These are phyloP conservation scores for Xylaria nigripes DNA, from an alignment of 495 filamentous ascomycete genomes.

Conservation along the genomic window DNA sequence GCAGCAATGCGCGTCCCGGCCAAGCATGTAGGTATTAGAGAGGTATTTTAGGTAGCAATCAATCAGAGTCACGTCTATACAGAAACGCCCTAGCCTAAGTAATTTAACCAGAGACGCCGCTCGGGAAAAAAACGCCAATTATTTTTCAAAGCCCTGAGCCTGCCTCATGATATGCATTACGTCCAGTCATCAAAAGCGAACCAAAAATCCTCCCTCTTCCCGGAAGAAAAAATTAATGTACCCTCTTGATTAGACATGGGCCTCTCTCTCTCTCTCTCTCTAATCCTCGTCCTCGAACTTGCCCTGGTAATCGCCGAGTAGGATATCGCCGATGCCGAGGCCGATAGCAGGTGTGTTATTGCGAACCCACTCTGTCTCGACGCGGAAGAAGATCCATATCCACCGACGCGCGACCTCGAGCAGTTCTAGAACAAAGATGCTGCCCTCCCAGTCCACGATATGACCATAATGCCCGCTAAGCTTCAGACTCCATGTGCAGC, in stretches of 20 bases:
- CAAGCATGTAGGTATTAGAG: too few relatives aligned
- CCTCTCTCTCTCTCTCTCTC: too few relatives aligned
- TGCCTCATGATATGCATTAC: constrained; percentile 6
- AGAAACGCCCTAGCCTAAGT: too few relatives aligned
- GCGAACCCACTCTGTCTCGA: constrained; percentile 82
- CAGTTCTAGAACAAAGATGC: constrained; percentile 77
- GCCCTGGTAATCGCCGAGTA: constrained; percentile 37
- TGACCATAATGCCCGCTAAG: constrained; percentile 70
- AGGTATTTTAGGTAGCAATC: too few relatives aligned
- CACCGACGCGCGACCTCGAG: constrained; percentile 81
- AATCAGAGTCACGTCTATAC: too few relatives aligned
- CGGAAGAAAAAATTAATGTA: background rate
- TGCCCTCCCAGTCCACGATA: constrained; percentile 73
- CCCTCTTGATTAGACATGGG: background rate
- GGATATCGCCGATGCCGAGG: constrained; percentile 35
- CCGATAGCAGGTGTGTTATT: constrained; percentile 25
- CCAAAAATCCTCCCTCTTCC: too few relatives aligned
- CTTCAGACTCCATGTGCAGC: constrained; percentile 86
- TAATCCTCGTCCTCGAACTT: constrained; percentile 38
- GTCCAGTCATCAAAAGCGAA: too few relatives aligned
- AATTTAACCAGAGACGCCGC: too few relatives aligned
- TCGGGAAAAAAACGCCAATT: constrained; percentile 4
- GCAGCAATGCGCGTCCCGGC: too few relatives aligned
- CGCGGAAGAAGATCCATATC: constrained; percentile 95
- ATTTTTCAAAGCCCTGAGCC: background rate